phyloP scores from a whole-genome alignment of 495 filamentous ascomycete genomes.

The Recurvomyces mirabilis region DNA sequence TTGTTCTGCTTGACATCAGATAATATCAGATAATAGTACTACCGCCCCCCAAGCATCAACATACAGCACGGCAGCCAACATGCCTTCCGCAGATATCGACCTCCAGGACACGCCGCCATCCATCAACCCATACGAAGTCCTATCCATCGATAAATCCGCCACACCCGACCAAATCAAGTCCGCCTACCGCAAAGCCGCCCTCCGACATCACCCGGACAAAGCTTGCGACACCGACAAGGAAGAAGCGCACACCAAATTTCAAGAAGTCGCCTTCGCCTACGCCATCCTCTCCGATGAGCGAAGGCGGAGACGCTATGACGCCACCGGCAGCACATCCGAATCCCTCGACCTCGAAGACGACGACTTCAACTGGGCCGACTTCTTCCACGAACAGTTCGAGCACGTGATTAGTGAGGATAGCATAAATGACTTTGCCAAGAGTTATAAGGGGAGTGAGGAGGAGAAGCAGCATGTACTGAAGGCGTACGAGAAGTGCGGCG shows the following conservation, averaged over 20 bases:
- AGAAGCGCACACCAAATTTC: slow-evolving; percentile 67
- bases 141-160: slow-evolving; percentile 27
- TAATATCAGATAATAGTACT: background rate
- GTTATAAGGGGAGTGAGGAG: slow-evolving; percentile 82
- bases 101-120: slow-evolving; percentile 25
- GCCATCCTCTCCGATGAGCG: slow-evolving; percentile 73
- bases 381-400: slow-evolving; percentile 71
- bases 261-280: slow-evolving; percentile 85
- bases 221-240: slow-evolving; percentile 50
- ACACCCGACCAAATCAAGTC: slow-evolving; percentile 32
- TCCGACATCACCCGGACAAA: slow-evolving; percentile 57
- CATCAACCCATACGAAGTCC: slow-evolving; percentile 35
- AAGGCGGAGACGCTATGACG: slow-evolving; percentile 74
- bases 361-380: slow-evolving; percentile 81
- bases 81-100: slow-evolving; percentile 16
- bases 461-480: slow-evolving; percentile 63
- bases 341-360: slow-evolving; percentile 55
- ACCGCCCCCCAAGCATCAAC: background rate
- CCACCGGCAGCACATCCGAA: slow-evolving; percentile 76
- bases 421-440: slow-evolving; percentile 57
- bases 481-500: slow-evolving; percentile 60
- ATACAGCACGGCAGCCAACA: background rate
- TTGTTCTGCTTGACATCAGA: background rate
- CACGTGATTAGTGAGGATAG: slow-evolving; percentile 56
- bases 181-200: slow-evolving; percentile 34